Evolutionary conservation across 2,329 filamentous ascomycete species (phyloP).

Genomic region (Phialophora expanda): DNA sequence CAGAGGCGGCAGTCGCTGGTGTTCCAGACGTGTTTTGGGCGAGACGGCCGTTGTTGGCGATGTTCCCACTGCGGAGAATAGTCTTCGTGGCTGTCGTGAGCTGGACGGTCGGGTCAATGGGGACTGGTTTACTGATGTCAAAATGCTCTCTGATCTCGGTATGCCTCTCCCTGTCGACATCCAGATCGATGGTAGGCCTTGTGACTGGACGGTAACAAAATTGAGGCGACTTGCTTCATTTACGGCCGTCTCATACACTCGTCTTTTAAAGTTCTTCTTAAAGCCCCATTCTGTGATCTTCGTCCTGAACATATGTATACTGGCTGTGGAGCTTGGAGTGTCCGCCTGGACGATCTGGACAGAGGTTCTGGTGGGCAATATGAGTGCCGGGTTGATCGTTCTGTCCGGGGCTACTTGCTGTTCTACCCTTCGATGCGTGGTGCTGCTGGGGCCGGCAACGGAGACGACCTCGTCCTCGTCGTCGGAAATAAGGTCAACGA

Average conservation of each 20-base stretch:
- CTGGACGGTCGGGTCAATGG: slow-evolving; percentile 61
- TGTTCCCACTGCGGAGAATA: slow-evolving; percentile 89
- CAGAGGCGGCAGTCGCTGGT: slow-evolving; percentile 71
- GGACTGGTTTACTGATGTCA: slow-evolving; percentile 64
- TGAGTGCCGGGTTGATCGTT: background rate
- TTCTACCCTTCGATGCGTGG: background rate
- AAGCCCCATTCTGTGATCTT: too few species aligned
- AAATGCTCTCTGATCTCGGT: too few species aligned
- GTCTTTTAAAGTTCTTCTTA: too few species aligned
- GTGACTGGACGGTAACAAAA: too few species aligned
- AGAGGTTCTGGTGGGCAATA: background rate
- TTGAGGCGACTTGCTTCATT: too few species aligned
- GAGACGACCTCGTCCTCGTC: slow-evolving; percentile 11
- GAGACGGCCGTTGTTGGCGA: slow-evolving; percentile 91
- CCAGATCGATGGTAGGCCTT: too few species aligned
- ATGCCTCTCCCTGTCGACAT: too few species aligned
- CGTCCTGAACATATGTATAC: too few species aligned
- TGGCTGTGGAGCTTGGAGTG: background rate
- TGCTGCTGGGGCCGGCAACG: background rate
- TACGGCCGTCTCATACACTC: too few species aligned
- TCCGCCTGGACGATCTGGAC: background rate
- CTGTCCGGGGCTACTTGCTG: background rate
- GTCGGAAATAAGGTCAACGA: slow-evolving; percentile 17
- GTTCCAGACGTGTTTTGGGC: slow-evolving; percentile 73
- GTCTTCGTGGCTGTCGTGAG: slow-evolving; percentile 76